Evolutionary conservation across 2,329 filamentous ascomycete genomes (phyloP), one percentile per base, ranked within the genome.

Genomic region (Cryphonectria parasitica): DNA sequence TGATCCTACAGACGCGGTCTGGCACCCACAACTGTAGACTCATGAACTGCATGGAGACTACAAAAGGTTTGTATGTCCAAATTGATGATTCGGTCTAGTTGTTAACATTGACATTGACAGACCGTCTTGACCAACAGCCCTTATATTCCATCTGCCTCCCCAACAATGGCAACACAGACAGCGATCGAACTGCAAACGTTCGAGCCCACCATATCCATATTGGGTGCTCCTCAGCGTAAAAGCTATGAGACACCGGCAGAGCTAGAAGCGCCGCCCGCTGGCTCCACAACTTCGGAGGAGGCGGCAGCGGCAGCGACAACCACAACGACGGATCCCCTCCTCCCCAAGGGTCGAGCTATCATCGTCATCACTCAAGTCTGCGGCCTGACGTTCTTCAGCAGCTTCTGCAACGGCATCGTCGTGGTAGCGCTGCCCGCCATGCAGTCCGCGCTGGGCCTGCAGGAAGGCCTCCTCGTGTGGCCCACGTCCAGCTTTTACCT

Each of bases 351-450:
- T 34, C 63, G 63, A 49, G 63, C 68, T n/a, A 60, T 43, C 22
- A 34, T 69, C 6, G 63, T 71, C 6, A 71, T 63, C 34, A 22
- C 36, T 39, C 73, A 74, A 63, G 72, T 77, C 11, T 73, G 74
- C 25, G 74, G 75, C 49, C 73, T 80, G 19, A 77, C 76, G 63
- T 75, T 80, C 39, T 69, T 76, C 52, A 75, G 69, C 70, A 74
- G 73, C 49, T 74, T 77, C 71, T 67, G 74, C 56, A 78, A 77
- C 63, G 79, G 80, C 34, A 76, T 83, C 1, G 76, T 83, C 25
- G 76, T 82, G 2, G 78, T 84, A 36, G 78, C 78, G 28, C 77
- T 85, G 0, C 82, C 83, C 5, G 75, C 76, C 15, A 84, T 86
- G 69, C 79, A 81, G 1, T 69, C 73, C 19, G 80, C 82, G 41